These are phyloP conservation scores for Arthrobotrys sinensis DNA, from an alignment of 2,329 filamentous ascomycete genomes.

Conservation along the genomic window DNA sequence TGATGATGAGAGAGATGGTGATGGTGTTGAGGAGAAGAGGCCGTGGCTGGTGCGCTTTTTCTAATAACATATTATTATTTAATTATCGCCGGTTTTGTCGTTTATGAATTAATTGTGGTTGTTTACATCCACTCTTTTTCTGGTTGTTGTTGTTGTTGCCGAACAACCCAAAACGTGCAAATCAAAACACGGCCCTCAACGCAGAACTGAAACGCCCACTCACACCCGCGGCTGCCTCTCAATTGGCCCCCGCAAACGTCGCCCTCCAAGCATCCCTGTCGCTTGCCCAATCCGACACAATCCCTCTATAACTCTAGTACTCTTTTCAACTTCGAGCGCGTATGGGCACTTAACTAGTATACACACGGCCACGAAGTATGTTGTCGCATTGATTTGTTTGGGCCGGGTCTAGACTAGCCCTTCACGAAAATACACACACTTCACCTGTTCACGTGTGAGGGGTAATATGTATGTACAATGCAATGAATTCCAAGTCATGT, in stretches of 20 bases:
- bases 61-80: too few relatives aligned
- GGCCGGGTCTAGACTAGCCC: neutral
- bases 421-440: neutral
- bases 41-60: conserved; percentile 15
- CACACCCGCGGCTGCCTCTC: conserved; percentile 10
- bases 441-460: conserved; percentile 24
- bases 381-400: conserved; percentile 1
- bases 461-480: neutral
- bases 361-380: neutral
- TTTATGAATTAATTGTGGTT: conserved; percentile 13
- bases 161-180: conserved; percentile 52
- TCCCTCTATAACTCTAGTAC: neutral
- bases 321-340: neutral
- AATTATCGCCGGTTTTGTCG: conserved; percentile 26
- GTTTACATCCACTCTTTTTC: conserved; percentile 45
- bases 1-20: conserved; percentile 13
- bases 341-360: neutral
- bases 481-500: conserved; percentile 11
- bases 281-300: neutral
- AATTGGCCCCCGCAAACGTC: conserved; percentile 20
- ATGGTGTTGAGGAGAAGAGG: conserved; percentile 13
- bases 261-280: conserved; percentile 1
- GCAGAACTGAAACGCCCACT: conserved; percentile 12
- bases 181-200: conserved; percentile 58
- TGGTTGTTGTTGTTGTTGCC: conserved; percentile 54